These are phyloP conservation scores for Knufia fluminis DNA, from an alignment of 2,329 filamentous ascomycete species.

Conservation along the genomic window DNA sequence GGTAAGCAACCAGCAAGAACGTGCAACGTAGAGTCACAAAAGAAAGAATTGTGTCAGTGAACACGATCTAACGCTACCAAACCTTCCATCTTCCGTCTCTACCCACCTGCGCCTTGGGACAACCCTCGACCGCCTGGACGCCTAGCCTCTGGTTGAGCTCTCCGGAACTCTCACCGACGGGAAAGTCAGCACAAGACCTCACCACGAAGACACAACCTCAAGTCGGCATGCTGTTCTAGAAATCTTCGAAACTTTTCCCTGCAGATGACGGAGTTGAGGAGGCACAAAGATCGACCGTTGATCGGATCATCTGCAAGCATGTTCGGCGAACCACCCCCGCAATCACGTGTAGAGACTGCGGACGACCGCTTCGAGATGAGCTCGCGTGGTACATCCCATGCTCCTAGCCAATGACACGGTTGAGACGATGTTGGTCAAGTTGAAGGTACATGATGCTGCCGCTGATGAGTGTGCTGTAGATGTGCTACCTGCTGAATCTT, in stretches of 20 bases:
- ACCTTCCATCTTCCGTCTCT: background rate
- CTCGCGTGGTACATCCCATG: no score
- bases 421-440: no score
- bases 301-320: no score
- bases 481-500: no score
- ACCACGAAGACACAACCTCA: no score
- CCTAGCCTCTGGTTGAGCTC: no score
- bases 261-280: background rate
- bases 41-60: background rate
- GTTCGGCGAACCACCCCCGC: background rate
- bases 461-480: no score
- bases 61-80: background rate
- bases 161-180: no score
- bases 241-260: background rate
- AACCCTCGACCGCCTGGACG: background rate
- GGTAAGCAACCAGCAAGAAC: background rate
- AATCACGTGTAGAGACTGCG: background rate
- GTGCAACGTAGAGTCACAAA: background rate
- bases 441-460: background rate
- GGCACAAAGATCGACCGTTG: no score
- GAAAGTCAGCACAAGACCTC: background rate
- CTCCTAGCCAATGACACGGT: no score
- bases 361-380: background rate
- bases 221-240: background rate
- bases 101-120: slow-evolving; percentile 9